Evolutionary conservation across 805 yeast genomes (phyloP).

Genomic region (Saccharomyces jurei): DNA sequence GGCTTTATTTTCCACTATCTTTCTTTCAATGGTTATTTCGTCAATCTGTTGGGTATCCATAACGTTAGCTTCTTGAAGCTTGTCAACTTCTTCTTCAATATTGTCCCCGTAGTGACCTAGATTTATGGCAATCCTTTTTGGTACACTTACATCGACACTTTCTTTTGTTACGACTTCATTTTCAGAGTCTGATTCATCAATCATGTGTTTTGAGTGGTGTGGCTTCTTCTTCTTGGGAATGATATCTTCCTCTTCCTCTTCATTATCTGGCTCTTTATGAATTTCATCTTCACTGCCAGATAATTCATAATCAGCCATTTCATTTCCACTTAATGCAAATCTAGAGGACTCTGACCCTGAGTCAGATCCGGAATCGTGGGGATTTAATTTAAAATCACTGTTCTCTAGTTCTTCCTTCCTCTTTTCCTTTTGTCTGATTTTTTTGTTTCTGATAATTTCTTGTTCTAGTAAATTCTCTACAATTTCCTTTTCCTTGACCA

Average conservation of each 20-base stretch:
- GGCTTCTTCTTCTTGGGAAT: neutral
- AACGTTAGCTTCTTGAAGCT: neutral
- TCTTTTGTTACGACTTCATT: conserved; percentile 1
- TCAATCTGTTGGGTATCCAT: neutral
- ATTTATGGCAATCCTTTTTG: conserved; percentile 15
- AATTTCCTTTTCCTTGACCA: conserved; percentile 33
- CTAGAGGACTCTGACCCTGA: conserved; percentile 5
- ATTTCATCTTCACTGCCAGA: conserved; percentile 8
- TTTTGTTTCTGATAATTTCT: conserved; percentile 42
- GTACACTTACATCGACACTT: neutral
- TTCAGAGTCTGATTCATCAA: conserved; percentile 10
- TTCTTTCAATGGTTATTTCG: neutral
- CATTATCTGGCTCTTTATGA: conserved; percentile 14
- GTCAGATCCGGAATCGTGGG: conserved; percentile 12
- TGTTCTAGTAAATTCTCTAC: conserved; percentile 35
- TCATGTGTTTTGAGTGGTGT: neutral
- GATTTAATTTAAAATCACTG: conserved; percentile 17
- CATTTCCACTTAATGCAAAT: conserved; percentile 18
- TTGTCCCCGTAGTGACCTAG: conserved; percentile 27
- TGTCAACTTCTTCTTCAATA: conserved; percentile 1
- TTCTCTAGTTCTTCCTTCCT: conserved; percentile 12
- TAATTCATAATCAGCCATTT: conserved; percentile 11
- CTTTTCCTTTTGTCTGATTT: conserved; percentile 38
- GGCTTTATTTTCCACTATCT: neutral
- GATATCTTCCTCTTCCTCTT: conserved; percentile 23